These are phyloP conservation scores for Teunomyces gatunensis DNA, from an alignment of 805 yeast species.

Conservation along the genomic window DNA sequence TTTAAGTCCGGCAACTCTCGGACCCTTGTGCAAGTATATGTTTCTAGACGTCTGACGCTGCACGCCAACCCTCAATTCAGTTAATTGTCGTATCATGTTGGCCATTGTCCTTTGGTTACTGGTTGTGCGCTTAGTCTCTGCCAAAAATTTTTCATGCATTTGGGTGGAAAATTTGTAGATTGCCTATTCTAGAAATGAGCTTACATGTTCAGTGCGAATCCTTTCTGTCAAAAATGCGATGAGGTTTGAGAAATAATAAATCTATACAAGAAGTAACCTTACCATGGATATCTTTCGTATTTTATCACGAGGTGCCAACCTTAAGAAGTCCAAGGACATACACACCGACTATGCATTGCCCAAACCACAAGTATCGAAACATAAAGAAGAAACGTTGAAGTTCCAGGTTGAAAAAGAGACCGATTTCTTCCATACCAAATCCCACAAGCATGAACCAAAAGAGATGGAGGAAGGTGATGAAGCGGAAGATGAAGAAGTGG, in stretches of 20 bases:
- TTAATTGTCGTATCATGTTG: slow-evolving; percentile 15
- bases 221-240: slow-evolving; percentile 3
- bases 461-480: slow-evolving; percentile 20
- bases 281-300: slow-evolving; percentile 86
- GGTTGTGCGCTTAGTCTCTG: neutral
- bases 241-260: slow-evolving; percentile 1
- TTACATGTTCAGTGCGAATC: neutral
- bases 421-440: slow-evolving; percentile 76
- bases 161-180: slow-evolving; percentile 4
- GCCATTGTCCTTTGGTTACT: neutral
- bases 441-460: slow-evolving; percentile 28
- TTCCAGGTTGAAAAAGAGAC: slow-evolving; percentile 65
- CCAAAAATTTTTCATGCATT: slow-evolving; percentile 3
- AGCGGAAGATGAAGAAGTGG: slow-evolving; percentile 24
- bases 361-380: slow-evolving; percentile 19
- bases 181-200: neutral
- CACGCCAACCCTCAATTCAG: slow-evolving; percentile 2
- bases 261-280: neutral
- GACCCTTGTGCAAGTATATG: slow-evolving; percentile 45
- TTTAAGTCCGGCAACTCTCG: slow-evolving; percentile 67
- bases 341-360: slow-evolving; percentile 42
- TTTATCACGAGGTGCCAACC: slow-evolving; percentile 79
- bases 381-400: slow-evolving; percentile 39
- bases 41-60: slow-evolving; percentile 17
- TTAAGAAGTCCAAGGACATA: slow-evolving; percentile 55